Evolutionary conservation across 495 filamentous ascomycete genomes (phyloP), one percentile per base, ranked within the genome.

Genomic region (Chlorociboria aeruginascens): DNA sequence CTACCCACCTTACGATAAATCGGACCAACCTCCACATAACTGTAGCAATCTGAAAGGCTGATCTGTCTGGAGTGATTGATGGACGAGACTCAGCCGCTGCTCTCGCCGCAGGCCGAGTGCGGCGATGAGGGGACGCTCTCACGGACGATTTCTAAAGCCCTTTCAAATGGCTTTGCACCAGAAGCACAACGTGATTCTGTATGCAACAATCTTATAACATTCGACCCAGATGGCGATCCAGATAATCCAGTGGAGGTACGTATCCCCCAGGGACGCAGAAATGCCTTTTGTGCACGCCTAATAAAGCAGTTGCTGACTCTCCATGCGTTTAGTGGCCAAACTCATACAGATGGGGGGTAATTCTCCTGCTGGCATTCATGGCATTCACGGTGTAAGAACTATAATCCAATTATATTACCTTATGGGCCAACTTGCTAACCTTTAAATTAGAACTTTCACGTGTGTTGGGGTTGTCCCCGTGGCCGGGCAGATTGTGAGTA

Each of bases 401-500:
- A n/a, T 16, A 16, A 32, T 35, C 51, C 38, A 50, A 38, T 8
- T n/a, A n/a, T n/a, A n/a, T 30, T 25, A 30, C 20, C 49, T 37
- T 52, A 25, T 4, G 20, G 20, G 20, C 4, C 47, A 14, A 6
- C 6, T 33, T 12, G 14, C 62, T 66, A 13, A 66, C 50, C 31
- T 31, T 13, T 7, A 39, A 38, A 8, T 13, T 38, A 73, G 72
- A 6, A 76, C 69, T 8, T 69, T 74, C 58, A 78, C 73, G 6
- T 78, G 75, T 60, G 75, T 77, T 46, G 64, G 61, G 17, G 61
- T 76, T 12, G 72, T 78, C 16, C 74, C 75, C 2, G 59, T 78
- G 20, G 74, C 74, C 1, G 58, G 57, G 36, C 53, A 54, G 10
- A 76, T 80, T 46, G 66, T n/a, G n/a, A n/a, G n/a, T n/a, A n/a